These are phyloP conservation scores for Euphorbia peplus DNA, from an alignment of 345 rosid genomes.

Conservation along the genomic window DNA sequence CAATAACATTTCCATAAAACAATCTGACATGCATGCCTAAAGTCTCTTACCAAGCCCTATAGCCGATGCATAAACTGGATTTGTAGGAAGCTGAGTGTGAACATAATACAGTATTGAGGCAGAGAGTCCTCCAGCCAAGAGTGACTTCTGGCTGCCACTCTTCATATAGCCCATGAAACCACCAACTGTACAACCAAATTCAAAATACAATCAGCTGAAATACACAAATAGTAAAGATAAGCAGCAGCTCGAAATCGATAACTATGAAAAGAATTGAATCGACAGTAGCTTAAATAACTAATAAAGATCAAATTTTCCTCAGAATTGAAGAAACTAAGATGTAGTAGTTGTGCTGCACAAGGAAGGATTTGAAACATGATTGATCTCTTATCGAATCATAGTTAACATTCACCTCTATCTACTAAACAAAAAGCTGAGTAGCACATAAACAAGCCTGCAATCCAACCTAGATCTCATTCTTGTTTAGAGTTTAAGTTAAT, in stretches of 20 bases:
- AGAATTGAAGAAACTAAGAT: neutral
- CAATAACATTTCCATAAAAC: neutral
- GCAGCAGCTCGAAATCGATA: neutral
- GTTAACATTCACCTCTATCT: neutral
- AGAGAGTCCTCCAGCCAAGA: slow-evolving; percentile 70
- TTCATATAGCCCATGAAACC: slow-evolving; percentile 82
- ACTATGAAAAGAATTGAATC: neutral
- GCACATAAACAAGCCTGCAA: neutral
- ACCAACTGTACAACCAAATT: slow-evolving; percentile 49
- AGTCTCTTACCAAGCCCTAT: slow-evolving; percentile 68
- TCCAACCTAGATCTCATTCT: neutral
- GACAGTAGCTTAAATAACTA: neutral
- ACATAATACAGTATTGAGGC: slow-evolving; percentile 68
- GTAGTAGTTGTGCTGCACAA: neutral
- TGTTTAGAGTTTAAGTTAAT: neutral
- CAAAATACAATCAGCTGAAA: neutral
- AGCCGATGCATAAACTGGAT: slow-evolving; percentile 71
- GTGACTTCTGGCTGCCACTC: slow-evolving; percentile 86
- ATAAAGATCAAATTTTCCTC: neutral
- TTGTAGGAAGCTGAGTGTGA: slow-evolving; percentile 60
- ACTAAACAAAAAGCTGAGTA: neutral
- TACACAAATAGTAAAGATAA: neutral
- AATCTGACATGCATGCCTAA: neutral
- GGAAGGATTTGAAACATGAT: neutral
- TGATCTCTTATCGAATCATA: neutral